Percentiles rank a stretch among this genome's conserved stretches.
These are phyloP conservation scores for Juncus effusus DNA, from an alignment of 176 grass and related monocot genomes.

Conservation along the genomic window DNA sequence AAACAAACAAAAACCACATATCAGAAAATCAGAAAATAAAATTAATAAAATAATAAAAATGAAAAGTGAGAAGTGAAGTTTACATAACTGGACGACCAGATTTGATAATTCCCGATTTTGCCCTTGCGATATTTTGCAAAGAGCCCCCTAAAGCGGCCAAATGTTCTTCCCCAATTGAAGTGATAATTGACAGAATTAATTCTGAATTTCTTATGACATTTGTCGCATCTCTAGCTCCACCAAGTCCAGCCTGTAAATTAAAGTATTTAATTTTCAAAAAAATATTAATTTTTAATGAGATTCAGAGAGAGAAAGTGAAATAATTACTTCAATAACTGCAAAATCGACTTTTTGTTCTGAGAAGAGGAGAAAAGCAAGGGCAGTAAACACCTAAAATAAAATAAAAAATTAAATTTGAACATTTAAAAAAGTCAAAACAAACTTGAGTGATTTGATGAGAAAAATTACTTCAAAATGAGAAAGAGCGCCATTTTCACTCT, in stretches of 20 bases:
- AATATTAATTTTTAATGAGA: slow-evolving; percentile 4
- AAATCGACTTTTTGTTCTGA: slow-evolving; percentile 71
- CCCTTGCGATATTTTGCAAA: slow-evolving; percentile 71
- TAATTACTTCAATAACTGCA: slow-evolving; percentile 80
- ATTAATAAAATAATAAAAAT: neutral
- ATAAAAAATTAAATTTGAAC: neutral
- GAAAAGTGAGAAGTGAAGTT: slow-evolving; percentile 17
- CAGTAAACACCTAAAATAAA: slow-evolving; percentile 67
- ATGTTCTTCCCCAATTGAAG: slow-evolving; percentile 80
- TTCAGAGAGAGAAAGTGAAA: slow-evolving; percentile 7
- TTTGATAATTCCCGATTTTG: slow-evolving; percentile 97
- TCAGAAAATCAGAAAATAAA: slow-evolving; percentile 4
- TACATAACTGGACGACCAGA: slow-evolving; percentile 74
- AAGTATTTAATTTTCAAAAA: slow-evolving; percentile 13
- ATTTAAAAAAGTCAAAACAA: neutral
- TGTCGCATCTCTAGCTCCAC: slow-evolving; percentile 96
- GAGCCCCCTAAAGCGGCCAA: slow-evolving; percentile 88
- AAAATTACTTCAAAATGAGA: slow-evolving; percentile 82
- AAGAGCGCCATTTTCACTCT: slow-evolving; percentile 69
- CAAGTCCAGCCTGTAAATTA: slow-evolving; percentile 70
- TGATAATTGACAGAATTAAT: slow-evolving; percentile 76
- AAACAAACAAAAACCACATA: slow-evolving; percentile 15
- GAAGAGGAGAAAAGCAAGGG: slow-evolving; percentile 76
- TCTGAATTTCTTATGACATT: slow-evolving; percentile 76
- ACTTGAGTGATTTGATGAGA: slow-evolving; percentile 4